Conservation (phyloP, 2,329 filamentous ascomycete species). For the Epicoccum sorghinum region DNA sequence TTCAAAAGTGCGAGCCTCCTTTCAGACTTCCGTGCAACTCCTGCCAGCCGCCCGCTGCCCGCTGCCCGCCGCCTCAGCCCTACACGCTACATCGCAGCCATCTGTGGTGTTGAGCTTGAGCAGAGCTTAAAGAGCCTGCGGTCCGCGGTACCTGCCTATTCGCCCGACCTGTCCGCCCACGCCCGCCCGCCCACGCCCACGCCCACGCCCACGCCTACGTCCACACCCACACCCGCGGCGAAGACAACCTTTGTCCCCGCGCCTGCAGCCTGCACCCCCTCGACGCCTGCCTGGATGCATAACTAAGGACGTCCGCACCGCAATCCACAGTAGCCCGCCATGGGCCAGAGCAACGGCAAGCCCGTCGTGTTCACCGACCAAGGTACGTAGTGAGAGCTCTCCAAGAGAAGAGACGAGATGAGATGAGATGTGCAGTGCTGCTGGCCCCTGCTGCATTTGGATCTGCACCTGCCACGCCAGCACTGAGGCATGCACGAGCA, state of each 20-base stretch:
- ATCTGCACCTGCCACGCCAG: slow-evolving; percentile 5
- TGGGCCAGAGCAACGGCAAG: slow-evolving; percentile 97
- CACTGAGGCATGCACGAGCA: slow-evolving; percentile 17
- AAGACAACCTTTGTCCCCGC: slow-evolving; percentile 8
- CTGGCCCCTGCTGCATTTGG: slow-evolving; percentile 1
- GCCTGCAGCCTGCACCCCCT: slow-evolving; percentile 2
- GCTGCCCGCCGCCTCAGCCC: slow-evolving; percentile 9
- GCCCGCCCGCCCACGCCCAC: background rate
- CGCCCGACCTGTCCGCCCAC: slow-evolving; percentile 8
- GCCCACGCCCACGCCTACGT: background rate
- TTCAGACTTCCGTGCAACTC: slow-evolving; percentile 12
- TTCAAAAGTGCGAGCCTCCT: slow-evolving; percentile 20
- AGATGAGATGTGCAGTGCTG: background rate
- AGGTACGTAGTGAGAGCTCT: slow-evolving; percentile 62
- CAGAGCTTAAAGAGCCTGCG: slow-evolving; percentile 5
- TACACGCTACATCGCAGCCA: background rate
- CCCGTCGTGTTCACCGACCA: slow-evolving; percentile 90
- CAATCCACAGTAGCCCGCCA: slow-evolving; percentile 51
- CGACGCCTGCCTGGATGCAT: slow-evolving; percentile 14
- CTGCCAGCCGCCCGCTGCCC: slow-evolving; percentile 1
- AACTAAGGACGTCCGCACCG: slow-evolving; percentile 4
- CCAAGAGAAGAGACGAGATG: no score
- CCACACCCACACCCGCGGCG: slow-evolving; percentile 1
- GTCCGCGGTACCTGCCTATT: slow-evolving; percentile 4
- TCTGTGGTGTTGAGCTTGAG: slow-evolving; percentile 3